phyloP scores from a whole-genome alignment of 345 rosid genomes.

The Zanthoxylum bungeanum region DNA sequence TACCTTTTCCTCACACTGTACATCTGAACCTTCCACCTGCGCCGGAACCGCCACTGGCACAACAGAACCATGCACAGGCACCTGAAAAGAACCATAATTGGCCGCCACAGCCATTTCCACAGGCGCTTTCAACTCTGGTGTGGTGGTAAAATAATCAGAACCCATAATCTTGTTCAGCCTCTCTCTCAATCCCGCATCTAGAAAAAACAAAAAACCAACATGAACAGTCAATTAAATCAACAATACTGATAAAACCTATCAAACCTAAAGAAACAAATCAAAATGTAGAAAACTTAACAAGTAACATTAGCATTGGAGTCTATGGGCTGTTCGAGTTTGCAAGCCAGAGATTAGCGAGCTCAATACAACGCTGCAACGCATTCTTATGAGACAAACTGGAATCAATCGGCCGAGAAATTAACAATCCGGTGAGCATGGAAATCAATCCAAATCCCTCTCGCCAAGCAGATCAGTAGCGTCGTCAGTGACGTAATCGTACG shows the following conservation, averaged over 20 bases:
- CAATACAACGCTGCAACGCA: slow-evolving; percentile 66
- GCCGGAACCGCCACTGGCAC: slow-evolving; percentile 32
- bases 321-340: slow-evolving; percentile 55
- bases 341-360: slow-evolving; percentile 79
- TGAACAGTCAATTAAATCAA: too few relatives aligned
- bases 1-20: slow-evolving; percentile 53
- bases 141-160: slow-evolving; percentile 73
- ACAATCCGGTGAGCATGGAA: slow-evolving; percentile 51
- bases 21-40: slow-evolving; percentile 38
- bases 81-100: slow-evolving; percentile 59
- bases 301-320: slow-evolving; percentile 51
- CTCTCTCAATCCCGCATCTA: slow-evolving; percentile 78
- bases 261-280: background rate
- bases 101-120: slow-evolving; percentile 81
- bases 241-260: too few relatives aligned
- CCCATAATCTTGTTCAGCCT: slow-evolving; percentile 79
- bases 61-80: slow-evolving; percentile 35
- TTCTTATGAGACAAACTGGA: slow-evolving; percentile 75
- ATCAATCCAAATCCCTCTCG: slow-evolving; percentile 82
- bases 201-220: too few relatives aligned
- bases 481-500: slow-evolving; percentile 86
- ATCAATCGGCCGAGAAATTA: slow-evolving; percentile 78
- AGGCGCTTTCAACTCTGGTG: slow-evolving; percentile 84
- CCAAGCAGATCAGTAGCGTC: slow-evolving; percentile 87
- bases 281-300: slow-evolving; percentile 34